Evolutionary conservation across 2,329 filamentous ascomycete genomes (phyloP).

Genomic region (Boeremia lycopersici): DNA sequence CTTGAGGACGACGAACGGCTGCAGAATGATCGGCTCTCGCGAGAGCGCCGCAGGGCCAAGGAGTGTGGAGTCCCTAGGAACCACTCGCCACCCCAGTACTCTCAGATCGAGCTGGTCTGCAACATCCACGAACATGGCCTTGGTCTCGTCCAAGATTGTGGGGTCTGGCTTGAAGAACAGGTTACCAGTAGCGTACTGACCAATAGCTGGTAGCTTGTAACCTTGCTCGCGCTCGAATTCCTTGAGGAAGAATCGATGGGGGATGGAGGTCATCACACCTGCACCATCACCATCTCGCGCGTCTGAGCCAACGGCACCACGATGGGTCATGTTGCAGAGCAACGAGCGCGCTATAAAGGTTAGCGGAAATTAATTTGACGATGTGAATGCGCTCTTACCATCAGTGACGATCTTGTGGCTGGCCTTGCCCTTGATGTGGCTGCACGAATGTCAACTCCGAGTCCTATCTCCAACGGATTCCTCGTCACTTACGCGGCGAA

Average conservation of each 20-base stretch:
- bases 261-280: slow-evolving; percentile 99
- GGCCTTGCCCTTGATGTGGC: slow-evolving; percentile 94
- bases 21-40: slow-evolving; percentile 91
- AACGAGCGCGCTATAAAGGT: slow-evolving; percentile 75
- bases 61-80: slow-evolving; percentile 89
- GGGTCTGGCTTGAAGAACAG: slow-evolving; percentile 98
- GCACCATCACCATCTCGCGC: slow-evolving; percentile 97
- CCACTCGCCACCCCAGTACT: slow-evolving; percentile 94
- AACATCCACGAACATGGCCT: slow-evolving; percentile 91
- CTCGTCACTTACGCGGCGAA: slow-evolving; percentile 81
- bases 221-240: slow-evolving; percentile 93
- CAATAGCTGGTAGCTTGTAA: slow-evolving; percentile 82
- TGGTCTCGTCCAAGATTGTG: slow-evolving; percentile 87
- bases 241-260: slow-evolving; percentile 98
- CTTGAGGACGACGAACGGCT: slow-evolving; percentile 90
- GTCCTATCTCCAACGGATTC: not conserved
- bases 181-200: slow-evolving; percentile 97
- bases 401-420: slow-evolving; percentile 99
- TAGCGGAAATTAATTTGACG: slow-evolving; percentile 27
- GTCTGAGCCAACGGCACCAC: slow-evolving; percentile 96
- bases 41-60: slow-evolving; percentile 92
- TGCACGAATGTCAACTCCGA: slow-evolving; percentile 49
- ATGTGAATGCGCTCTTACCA: slow-evolving; percentile 65
- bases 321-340: slow-evolving; percentile 99
- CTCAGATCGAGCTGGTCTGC: slow-evolving; percentile 85